phyloP scores from a whole-genome alignment of 2,329 filamentous ascomycete genomes.

The Fusarium acutatum region DNA sequence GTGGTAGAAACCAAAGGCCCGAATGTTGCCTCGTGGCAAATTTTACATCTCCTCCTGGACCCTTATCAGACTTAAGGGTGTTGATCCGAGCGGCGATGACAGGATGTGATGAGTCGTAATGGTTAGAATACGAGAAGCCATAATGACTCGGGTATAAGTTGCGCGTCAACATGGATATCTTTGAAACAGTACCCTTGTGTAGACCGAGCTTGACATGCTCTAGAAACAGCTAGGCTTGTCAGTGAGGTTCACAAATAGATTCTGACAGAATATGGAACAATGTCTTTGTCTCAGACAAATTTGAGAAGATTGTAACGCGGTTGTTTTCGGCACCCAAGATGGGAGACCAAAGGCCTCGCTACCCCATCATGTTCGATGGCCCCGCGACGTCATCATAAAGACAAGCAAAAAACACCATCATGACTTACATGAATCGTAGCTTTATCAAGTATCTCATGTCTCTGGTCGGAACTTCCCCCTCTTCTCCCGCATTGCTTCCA shows the following conservation, averaged over 20 bases:
- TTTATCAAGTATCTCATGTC: slow-evolving; percentile 42
- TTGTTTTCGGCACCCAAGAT: slow-evolving; percentile 65
- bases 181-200: not conserved
- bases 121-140: not conserved
- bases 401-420: not conserved
- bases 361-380: slow-evolving; percentile 53
- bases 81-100: slow-evolving; percentile 1
- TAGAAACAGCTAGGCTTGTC: not conserved
- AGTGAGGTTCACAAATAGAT: slow-evolving; percentile 24
- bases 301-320: slow-evolving; percentile 75
- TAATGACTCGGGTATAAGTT: slow-evolving; percentile 3
- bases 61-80: not conserved
- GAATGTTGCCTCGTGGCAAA: not conserved
- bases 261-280: slow-evolving; percentile 41
- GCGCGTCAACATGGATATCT: not conserved
- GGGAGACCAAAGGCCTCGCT: slow-evolving; percentile 37
- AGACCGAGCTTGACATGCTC: not conserved
- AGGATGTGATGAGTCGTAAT: not conserved
- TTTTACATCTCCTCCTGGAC: not conserved
- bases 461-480: slow-evolving; percentile 69
- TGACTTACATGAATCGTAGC: slow-evolving; percentile 22
- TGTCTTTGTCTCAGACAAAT: slow-evolving; percentile 57
- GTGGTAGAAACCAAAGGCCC: slow-evolving; percentile 21
- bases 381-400: slow-evolving; percentile 62
- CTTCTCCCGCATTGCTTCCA: slow-evolving; percentile 75